Evolutionary conservation across 805 yeast genomes (phyloP).

Genomic region (Wickerhamomyces mucosus): DNA sequence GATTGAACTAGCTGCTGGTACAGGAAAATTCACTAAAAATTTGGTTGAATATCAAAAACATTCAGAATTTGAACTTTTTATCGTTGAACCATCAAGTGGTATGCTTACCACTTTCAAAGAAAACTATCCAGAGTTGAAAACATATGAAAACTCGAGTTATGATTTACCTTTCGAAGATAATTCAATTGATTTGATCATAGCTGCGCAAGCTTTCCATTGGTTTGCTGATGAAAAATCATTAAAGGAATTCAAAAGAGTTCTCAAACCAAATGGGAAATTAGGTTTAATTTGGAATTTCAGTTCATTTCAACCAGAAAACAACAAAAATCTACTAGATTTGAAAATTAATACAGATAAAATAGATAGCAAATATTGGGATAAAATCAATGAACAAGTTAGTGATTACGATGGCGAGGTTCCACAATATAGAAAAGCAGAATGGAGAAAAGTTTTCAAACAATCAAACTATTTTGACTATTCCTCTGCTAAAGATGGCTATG

Average conservation of each 20-base stretch:
- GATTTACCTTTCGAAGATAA: constrained; percentile 34
- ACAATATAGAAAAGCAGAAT: constrained; percentile 40
- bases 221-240: constrained; percentile 42
- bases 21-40: constrained; percentile 50
- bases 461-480: constrained; percentile 24
- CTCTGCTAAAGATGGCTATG: constrained; percentile 25
- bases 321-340: constrained; percentile 7
- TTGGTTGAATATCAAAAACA: constrained; percentile 31
- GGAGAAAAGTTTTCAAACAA: constrained; percentile 33
- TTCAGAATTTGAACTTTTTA: constrained; percentile 23
- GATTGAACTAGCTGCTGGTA: constrained; percentile 51
- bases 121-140: constrained; percentile 36
- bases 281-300: constrained; percentile 58
- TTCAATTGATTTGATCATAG: constrained; percentile 38
- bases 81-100: constrained; percentile 49
- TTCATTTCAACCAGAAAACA: constrained; percentile 8
- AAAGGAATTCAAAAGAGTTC: constrained; percentile 39
- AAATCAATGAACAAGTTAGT: constrained; percentile 12
- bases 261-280: constrained; percentile 39
- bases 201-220: constrained; percentile 64
- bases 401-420: constrained; percentile 38
- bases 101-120: constrained; percentile 39
- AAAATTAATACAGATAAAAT: constrained; percentile 5
- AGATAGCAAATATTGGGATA: constrained; percentile 8
- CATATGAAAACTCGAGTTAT: constrained; percentile 33